Percentiles rank a stretch among this genome's conserved stretches.
Conservation (phyloP, 805 yeast genomes). For the Tetrapisispora phaffii region DNA sequence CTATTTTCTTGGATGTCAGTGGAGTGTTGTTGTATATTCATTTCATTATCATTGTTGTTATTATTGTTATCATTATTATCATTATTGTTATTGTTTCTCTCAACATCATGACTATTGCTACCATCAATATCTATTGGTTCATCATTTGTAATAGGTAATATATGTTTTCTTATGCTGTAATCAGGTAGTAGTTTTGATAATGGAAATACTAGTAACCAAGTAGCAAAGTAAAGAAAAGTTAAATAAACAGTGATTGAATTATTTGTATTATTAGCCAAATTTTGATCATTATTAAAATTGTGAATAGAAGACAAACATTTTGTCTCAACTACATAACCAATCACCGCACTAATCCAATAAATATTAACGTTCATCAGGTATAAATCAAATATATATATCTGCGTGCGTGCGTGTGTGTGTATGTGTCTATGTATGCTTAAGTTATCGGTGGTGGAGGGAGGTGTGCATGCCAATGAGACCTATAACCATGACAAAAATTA, state of each 20-base stretch:
- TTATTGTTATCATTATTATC: background rate
- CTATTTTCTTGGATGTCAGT: background rate
- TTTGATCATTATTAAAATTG: conserved; percentile 4
- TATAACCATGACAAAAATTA: too few species aligned
- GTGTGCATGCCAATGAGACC: too few species aligned
- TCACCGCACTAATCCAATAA: conserved; percentile 20
- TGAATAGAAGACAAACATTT: conserved; percentile 19
- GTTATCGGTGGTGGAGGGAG: too few species aligned
- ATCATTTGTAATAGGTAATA: conserved; percentile 1
- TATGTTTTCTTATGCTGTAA: conserved; percentile 2
- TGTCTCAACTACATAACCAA: conserved; percentile 24
- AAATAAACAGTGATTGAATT: conserved; percentile 13
- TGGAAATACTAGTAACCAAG: conserved; percentile 22
- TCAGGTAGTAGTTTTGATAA: conserved; percentile 11
- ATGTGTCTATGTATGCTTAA: too few species aligned
- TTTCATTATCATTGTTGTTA: background rate
- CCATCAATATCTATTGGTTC: background rate
- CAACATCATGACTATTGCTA: background rate
- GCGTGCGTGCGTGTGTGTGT: background rate
- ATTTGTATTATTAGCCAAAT: conserved; percentile 8
- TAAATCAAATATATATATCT: too few species aligned
- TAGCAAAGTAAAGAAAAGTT: conserved; percentile 18
- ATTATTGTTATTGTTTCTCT: background rate
- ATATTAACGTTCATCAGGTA: conserved; percentile 5
- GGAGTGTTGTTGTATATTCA: background rate